A percentile compares a stretch with the other conserved stretches of the same genome.
Evolutionary conservation across 495 filamentous ascomycete genomes (phyloP).

Genomic region (Sordaria brevicollis): DNA sequence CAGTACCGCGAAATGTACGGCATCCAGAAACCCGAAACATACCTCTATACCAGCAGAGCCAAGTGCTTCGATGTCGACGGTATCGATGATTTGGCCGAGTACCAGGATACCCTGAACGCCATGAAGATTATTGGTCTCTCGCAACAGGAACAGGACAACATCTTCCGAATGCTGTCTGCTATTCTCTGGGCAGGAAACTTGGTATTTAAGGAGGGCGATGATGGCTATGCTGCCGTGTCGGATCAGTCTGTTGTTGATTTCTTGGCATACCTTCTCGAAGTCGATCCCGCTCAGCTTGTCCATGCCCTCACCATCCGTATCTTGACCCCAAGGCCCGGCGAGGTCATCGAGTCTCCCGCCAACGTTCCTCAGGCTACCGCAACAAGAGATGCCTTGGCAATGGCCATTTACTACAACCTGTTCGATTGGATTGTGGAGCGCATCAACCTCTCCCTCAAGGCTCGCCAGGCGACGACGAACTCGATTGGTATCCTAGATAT

Average conservation of each 20-base stretch:
- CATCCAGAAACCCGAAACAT: constrained; percentile 83
- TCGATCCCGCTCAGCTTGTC: constrained; percentile 67
- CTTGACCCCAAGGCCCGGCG: constrained; percentile 78
- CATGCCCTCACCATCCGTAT: constrained; percentile 84
- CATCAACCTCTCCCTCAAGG: constrained; percentile 80
- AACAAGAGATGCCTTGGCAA: constrained; percentile 87
- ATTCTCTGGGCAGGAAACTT: constrained; percentile 95
- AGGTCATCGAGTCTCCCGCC: constrained; percentile 82
- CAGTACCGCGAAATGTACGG: constrained; percentile 80
- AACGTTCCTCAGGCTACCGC: constrained; percentile 85
- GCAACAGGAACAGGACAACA: constrained; percentile 85
- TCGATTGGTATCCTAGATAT: constrained; percentile 98
- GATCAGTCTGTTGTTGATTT: constrained; percentile 91
- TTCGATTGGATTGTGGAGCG: constrained; percentile 98
- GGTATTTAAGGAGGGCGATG: constrained; percentile 75
- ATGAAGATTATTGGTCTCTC: constrained; percentile 90
- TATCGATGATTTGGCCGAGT: constrained; percentile 88
- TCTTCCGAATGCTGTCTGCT: constrained; percentile 91
- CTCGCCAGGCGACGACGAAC: constrained; percentile 62
- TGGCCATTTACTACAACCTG: constrained; percentile 93
- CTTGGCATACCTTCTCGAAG: constrained; percentile 86
- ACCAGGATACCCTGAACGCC: constrained; percentile 80
- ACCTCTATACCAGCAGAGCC: constrained; percentile 88
- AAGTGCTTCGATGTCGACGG: constrained; percentile 91
- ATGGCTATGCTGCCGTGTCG: constrained; percentile 71